Evolutionary conservation across 2,329 filamentous ascomycete genomes (phyloP).

Genomic region (Alternaria alternata): DNA sequence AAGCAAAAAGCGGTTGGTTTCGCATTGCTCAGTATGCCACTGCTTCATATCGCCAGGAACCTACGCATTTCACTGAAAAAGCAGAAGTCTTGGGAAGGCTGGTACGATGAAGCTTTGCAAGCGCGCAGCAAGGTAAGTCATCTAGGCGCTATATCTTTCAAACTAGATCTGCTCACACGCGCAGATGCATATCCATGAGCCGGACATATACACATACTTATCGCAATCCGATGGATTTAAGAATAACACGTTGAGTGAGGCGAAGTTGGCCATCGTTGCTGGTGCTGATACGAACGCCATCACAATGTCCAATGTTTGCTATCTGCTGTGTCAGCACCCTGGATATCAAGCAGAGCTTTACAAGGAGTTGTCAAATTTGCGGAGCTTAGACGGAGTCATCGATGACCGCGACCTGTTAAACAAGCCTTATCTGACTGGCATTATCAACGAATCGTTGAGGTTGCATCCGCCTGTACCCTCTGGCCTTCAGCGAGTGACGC

Average conservation of each 20-base stretch:
- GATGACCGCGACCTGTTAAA: slow-evolving; percentile 9
- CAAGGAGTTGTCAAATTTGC: slow-evolving; percentile 18
- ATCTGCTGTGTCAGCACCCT: slow-evolving; percentile 57
- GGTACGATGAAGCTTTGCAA: slow-evolving; percentile 18
- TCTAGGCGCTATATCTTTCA: neutral
- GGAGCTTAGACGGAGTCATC: slow-evolving; percentile 1
- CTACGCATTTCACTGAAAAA: neutral
- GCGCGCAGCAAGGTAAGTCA: slow-evolving; percentile 14
- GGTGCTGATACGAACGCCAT: slow-evolving; percentile 61
- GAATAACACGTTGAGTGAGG: slow-evolving; percentile 16
- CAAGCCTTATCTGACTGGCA: slow-evolving; percentile 11
- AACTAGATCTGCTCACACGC: neutral
- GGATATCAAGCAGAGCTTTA: slow-evolving; percentile 17
- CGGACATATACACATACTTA: slow-evolving; percentile 26
- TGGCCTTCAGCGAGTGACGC: slow-evolving; percentile 31
- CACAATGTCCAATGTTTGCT: slow-evolving; percentile 61
- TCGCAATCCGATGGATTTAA: slow-evolving; percentile 15
- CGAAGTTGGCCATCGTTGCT: slow-evolving; percentile 42
- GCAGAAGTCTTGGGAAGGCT: slow-evolving; percentile 14
- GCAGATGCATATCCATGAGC: slow-evolving; percentile 8
- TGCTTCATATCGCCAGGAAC: neutral
- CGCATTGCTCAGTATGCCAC: too few species aligned
- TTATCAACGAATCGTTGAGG: slow-evolving; percentile 31
- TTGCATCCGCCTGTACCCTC: slow-evolving; percentile 28
- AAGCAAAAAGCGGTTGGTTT: too few species aligned